Base-by-base conservation (phyloP, 2,329 filamentous ascomycete genomes). In the Fusarium penzigii region DNA sequence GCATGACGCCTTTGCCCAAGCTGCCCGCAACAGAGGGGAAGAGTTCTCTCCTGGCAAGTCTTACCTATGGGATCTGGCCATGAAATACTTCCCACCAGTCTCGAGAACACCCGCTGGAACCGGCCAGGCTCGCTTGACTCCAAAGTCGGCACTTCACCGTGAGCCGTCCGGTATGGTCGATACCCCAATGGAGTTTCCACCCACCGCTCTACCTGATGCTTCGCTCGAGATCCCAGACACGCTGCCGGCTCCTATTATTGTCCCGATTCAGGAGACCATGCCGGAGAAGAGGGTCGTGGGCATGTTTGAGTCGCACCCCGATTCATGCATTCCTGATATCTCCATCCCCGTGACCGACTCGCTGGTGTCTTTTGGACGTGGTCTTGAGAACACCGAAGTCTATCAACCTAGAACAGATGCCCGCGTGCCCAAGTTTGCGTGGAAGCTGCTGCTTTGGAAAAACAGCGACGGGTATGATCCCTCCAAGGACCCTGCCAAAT, bases 371-470 rank as follows among this genome's bases (percentile, higher is more conserved):
- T 97, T 91, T 85, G 93, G 93, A 29, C 85, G 93, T 25, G 82
- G 83, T 0, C 75, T 72, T 1, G 76, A 80, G 17, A 92, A 91
- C 62, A 93, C 88, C 0, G 72, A 86, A 29, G 76, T 86, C 3
- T 90, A 92, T 63, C 71, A 80, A 1, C 76, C 86, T 44, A 74
- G 70, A 29, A 73, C 75, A 20, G 90, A 97, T 59, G 80, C 78
- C 2, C 86, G 86, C 14, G 84, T 97, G 36, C 90, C 92, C 1
- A 93, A 93, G 66, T 86, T 87, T 57, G 91, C 90, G 1, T 84
- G 96, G 61, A 87, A 89, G 63, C 76, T 97, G 38, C 78, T 90
- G 34, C 83, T 94, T 29, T 91, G 88, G 80, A 85, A 83, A 49
- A 80, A 85, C 1, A 83, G 82, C 44, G 81, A 85, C 1, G 82